phyloP scores from a whole-genome alignment of 2,329 filamentous ascomycete genomes.

The Fusarium sarcochroum region DNA sequence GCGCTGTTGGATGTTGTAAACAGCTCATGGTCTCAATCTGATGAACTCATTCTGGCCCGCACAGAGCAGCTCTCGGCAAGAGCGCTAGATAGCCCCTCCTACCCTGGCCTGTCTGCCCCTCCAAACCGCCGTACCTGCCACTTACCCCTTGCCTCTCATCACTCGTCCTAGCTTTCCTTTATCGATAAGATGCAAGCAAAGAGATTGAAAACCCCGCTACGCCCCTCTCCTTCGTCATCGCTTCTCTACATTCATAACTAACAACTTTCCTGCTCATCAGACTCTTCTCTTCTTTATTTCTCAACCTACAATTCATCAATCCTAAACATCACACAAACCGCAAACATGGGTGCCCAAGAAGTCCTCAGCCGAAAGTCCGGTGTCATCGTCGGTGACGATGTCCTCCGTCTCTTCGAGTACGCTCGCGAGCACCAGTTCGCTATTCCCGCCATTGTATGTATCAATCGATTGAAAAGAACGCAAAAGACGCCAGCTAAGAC shows the following conservation, averaged over 20 bases:
- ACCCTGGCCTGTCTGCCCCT: conserved; percentile 35
- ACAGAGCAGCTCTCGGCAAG: conserved; percentile 40
- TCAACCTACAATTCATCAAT: conserved; percentile 35
- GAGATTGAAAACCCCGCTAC: conserved; percentile 48
- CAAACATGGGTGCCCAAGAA: conserved; percentile 57
- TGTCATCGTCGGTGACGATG: conserved; percentile 69
- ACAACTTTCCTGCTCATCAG: conserved; percentile 45
- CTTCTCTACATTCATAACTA: conserved; percentile 43
- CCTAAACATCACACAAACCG: conserved; percentile 41
- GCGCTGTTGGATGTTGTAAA: conserved; percentile 40
- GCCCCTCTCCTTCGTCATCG: conserved; percentile 41
- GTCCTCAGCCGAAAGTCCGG: conserved; percentile 67
- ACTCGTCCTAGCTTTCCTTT: conserved; percentile 30
- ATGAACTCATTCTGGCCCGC: conserved; percentile 46
- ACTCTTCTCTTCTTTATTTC: conserved; percentile 31
- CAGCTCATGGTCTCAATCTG: conserved; percentile 42
- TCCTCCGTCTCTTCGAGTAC: conserved; percentile 84
- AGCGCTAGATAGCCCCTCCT: conserved; percentile 34
- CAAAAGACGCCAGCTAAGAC: conserved; percentile 9
- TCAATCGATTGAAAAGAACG: neutral
- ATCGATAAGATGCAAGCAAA: conserved; percentile 45
- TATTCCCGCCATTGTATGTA: conserved; percentile 79
- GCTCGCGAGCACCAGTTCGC: conserved; percentile 89
- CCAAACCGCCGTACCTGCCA: conserved; percentile 25
- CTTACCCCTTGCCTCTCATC: conserved; percentile 36